These are phyloP conservation scores for Brasilioporus rufonigricans DNA, from an alignment of 768 basidiomycete species.

Conservation along the genomic window DNA sequence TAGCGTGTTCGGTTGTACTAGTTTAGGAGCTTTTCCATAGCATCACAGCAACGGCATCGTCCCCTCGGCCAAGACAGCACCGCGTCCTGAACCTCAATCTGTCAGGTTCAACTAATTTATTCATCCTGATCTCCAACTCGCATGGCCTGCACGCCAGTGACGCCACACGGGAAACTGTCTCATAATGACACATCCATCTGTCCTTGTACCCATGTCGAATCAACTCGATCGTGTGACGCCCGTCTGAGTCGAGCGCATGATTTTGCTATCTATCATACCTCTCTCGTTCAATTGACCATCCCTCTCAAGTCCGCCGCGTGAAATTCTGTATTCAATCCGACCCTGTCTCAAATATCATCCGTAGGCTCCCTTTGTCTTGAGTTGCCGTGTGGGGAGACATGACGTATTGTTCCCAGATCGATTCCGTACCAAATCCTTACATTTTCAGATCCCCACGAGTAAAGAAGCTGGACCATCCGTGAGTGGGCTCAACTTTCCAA, in stretches of 20 bases:
- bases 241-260: conserved; percentile 4
- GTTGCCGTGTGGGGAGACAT: conserved; percentile 24
- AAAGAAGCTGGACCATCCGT: conserved; percentile 11
- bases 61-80: conserved; percentile 11
- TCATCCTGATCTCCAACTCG: conserved; percentile 13
- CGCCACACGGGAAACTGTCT: conserved; percentile 18
- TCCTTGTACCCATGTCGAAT: background rate
- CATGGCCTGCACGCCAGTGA: conserved; percentile 17
- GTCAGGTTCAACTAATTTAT: conserved; percentile 19
- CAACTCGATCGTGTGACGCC: conserved; percentile 3
- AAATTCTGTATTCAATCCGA: conserved; percentile 13
- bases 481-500: conserved; percentile 4
- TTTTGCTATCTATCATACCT: conserved; percentile 2
- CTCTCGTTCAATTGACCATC: conserved; percentile 11
- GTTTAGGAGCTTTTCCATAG: conserved; percentile 8
- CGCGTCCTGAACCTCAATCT: conserved; percentile 13
- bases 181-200: conserved; percentile 17
- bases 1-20: conserved; percentile 21
- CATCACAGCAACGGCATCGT: conserved; percentile 17
- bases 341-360: conserved; percentile 15
- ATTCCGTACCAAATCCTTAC: conserved; percentile 11
- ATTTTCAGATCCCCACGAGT: conserved; percentile 4
- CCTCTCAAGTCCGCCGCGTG: conserved; percentile 18
- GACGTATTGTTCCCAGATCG: conserved; percentile 18
- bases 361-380: conserved; percentile 6